phyloP scores from a whole-genome alignment of 352 stramenopile genomes.

The Globisporangium heterothallicum region DNA sequence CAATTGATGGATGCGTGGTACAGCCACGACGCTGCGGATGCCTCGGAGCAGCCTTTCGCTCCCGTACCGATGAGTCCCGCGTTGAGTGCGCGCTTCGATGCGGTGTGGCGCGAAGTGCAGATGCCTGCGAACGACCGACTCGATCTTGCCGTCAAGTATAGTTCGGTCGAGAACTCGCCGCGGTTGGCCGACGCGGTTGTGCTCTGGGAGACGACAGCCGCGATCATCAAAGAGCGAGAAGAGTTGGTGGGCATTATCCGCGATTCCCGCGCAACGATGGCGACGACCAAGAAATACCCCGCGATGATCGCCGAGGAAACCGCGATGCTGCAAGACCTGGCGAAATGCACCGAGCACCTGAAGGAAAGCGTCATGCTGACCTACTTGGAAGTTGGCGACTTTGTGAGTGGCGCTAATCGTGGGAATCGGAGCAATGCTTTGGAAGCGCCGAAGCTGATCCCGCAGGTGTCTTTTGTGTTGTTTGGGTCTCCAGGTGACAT shows the following conservation, averaged over 20 bases:
- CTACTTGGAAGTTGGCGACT: constrained; percentile 73
- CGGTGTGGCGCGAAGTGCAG: constrained; percentile 59
- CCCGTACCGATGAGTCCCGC: constrained; percentile 56
- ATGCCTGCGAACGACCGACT: constrained; percentile 55
- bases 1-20: constrained; percentile 66
- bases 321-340: constrained; percentile 44
- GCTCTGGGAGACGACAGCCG: constrained; percentile 50
- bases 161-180: constrained; percentile 43
- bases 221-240: constrained; percentile 55
- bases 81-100: constrained; percentile 60
- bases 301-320: constrained; percentile 34
- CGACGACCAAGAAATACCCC: constrained; percentile 17
- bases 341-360: constrained; percentile 20
- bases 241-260: constrained; percentile 40
- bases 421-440: no score
- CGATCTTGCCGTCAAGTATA: constrained; percentile 77
- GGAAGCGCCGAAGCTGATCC: not conserved
- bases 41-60: constrained; percentile 37
- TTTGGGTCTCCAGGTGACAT: constrained; percentile 24
- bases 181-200: constrained; percentile 50
- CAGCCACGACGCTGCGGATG: constrained; percentile 34
- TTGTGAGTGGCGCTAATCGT: constrained; percentile 39
- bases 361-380: constrained; percentile 59
- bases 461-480: not conserved
- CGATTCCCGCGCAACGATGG: constrained; percentile 13